These are phyloP conservation scores for Colletotrichum spaethianum DNA, from an alignment of 2,329 filamentous ascomycete genomes.

Conservation along the genomic window DNA sequence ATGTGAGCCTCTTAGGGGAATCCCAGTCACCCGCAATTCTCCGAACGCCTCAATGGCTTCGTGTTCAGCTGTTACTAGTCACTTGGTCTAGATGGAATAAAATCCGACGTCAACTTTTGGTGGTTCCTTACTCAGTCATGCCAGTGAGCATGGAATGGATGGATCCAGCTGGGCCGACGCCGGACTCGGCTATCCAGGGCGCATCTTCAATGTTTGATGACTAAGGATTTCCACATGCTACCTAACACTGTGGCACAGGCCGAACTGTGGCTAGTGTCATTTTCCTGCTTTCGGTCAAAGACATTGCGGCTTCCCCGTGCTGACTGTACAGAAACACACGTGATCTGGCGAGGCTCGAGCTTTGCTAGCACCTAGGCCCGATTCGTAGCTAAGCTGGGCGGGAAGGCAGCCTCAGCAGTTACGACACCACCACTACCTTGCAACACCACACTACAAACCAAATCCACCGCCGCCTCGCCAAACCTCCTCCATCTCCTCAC, in stretches of 20 bases:
- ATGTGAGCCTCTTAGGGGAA: constrained; percentile 34
- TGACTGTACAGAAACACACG: background rate
- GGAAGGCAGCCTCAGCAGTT: constrained; percentile 48
- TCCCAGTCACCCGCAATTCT: constrained; percentile 35
- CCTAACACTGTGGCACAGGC: background rate
- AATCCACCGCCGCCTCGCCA: constrained; percentile 22
- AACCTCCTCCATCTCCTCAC: constrained; percentile 25
- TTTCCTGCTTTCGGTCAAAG: background rate
- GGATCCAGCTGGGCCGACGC: constrained; percentile 20
- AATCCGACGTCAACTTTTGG: constrained; percentile 1
- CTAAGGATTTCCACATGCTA: background rate
- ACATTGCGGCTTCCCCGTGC: background rate
- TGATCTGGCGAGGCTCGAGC: constrained; percentile 42
- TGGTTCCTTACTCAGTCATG: constrained; percentile 7
- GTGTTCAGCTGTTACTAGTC: constrained; percentile 29
- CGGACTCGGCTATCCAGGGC: constrained; percentile 21
- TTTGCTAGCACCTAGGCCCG: constrained; percentile 40
- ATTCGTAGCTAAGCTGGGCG: constrained; percentile 41
- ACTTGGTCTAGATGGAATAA: constrained; percentile 16
- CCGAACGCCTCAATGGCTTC: constrained; percentile 27
- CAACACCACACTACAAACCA: constrained; percentile 31
- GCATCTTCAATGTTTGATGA: constrained; percentile 8
- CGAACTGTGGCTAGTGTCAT: background rate
- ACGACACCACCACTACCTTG: constrained; percentile 41
- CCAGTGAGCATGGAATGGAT: constrained; percentile 3